phyloP scores from a whole-genome alignment of 176 grass and related monocot species.

The Lolium rigidum region DNA sequence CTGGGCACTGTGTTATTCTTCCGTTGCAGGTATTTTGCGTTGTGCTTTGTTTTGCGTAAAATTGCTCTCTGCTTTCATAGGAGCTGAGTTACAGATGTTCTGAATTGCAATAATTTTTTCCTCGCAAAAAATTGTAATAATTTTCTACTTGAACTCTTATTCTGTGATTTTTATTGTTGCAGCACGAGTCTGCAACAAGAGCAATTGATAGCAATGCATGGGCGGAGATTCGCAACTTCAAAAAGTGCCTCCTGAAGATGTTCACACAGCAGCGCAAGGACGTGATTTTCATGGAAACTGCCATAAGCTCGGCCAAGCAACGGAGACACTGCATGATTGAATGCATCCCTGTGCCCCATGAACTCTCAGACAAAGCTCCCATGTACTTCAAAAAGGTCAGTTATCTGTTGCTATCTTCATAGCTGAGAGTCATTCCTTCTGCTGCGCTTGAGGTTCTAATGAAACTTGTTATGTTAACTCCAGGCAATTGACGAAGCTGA shows the following conservation, averaged over 20 bases:
- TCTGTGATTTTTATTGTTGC: conserved; percentile 22
- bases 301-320: conserved; percentile 67
- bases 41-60: conserved; percentile 4
- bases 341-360: conserved; percentile 73
- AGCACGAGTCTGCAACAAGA: conserved; percentile 82
- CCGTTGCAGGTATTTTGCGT: conserved; percentile 20
- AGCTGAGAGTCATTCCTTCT: neutral
- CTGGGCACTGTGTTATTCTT: conserved; percentile 47
- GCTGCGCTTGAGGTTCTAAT: conserved; percentile 12
- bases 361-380: conserved; percentile 67
- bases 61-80: conserved; percentile 7
- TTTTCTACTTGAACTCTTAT: neutral
- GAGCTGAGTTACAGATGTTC: neutral
- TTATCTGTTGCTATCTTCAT: conserved; percentile 1
- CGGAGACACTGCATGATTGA: conserved; percentile 77
- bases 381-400: conserved; percentile 96
- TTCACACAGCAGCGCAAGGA: conserved; percentile 70
- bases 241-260: conserved; percentile 82
- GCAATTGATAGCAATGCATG: conserved; percentile 65
- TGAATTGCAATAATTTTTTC: neutral
- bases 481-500: conserved; percentile 95
- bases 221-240: conserved; percentile 91
- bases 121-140: neutral
- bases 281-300: conserved; percentile 82
- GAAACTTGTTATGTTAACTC: neutral